A percentile compares a stretch with the other conserved stretches of the same genome.
Conservation (phyloP, 2,329 filamentous ascomycete genomes). For the Talaromyces albobiverticillius region DNA sequence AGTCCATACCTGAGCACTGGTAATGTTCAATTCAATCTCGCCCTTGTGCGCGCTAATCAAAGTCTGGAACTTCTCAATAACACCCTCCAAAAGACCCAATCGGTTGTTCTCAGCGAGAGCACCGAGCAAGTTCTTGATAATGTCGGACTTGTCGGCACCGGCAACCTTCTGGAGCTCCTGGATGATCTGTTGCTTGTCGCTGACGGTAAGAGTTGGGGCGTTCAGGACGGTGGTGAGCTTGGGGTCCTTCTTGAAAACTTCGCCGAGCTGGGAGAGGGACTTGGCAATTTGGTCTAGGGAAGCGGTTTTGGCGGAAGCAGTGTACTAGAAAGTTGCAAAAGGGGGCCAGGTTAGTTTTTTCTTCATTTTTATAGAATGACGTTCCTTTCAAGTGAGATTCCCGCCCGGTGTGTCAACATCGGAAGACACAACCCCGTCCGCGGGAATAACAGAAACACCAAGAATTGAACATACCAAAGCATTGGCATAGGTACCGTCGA, state of each 20-base stretch:
- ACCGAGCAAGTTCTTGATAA: slow-evolving; percentile 88
- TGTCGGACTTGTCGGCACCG: slow-evolving; percentile 72
- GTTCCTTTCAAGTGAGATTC: too few relatives aligned
- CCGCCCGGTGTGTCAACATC: too few relatives aligned
- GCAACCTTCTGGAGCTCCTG: slow-evolving; percentile 83
- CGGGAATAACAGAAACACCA: too few relatives aligned
- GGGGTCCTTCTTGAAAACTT: slow-evolving; percentile 73
- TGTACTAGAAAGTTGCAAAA: too few relatives aligned
- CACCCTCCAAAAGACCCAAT: slow-evolving; percentile 73
- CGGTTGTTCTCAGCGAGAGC: slow-evolving; percentile 97
- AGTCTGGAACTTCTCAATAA: slow-evolving; percentile 81
- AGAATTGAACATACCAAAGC: slow-evolving; percentile 93
- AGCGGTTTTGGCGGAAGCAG: slow-evolving; percentile 84
- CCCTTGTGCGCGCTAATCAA: slow-evolving; percentile 87
- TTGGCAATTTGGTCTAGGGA: slow-evolving; percentile 81
- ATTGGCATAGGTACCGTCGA: slow-evolving; percentile 97
- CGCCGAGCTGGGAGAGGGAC: slow-evolving; percentile 68
- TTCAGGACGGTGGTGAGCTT: slow-evolving; percentile 75
- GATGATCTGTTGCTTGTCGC: slow-evolving; percentile 84
- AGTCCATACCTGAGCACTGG: slow-evolving; percentile 80
- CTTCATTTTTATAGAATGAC: too few relatives aligned
- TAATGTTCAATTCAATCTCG: slow-evolving; percentile 91
- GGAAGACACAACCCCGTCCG: too few relatives aligned
- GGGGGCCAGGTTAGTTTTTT: too few relatives aligned
- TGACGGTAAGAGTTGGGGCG: slow-evolving; percentile 72